A percentile compares a stretch with the other conserved stretches of the same genome.
These are phyloP conservation scores for Trichoderma virens DNA, from an alignment of 495 filamentous ascomycete genomes.

Conservation along the genomic window DNA sequence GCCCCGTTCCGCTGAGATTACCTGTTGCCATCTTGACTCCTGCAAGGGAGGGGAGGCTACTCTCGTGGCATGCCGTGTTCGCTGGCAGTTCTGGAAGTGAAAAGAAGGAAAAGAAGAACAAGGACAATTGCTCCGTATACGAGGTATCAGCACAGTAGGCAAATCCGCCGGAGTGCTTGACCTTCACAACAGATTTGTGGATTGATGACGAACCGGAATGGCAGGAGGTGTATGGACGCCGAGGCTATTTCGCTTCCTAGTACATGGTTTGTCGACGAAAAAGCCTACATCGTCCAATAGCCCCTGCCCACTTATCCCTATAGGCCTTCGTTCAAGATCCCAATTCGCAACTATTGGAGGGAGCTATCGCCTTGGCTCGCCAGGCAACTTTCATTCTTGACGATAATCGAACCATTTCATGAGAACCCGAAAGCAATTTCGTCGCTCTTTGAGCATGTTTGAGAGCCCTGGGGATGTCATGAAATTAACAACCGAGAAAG, in stretches of 20 bases:
- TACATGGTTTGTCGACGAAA: constrained; percentile 55
- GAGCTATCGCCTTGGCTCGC: constrained; percentile 53
- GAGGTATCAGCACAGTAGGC: no score
- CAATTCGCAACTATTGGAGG: constrained; percentile 37
- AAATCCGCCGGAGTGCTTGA: no score
- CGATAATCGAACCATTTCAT: constrained; percentile 62
- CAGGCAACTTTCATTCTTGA: constrained; percentile 58
- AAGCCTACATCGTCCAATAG: constrained; percentile 47
- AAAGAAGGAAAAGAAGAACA: no score
- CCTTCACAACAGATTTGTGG: no score
- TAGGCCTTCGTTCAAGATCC: constrained; percentile 51
- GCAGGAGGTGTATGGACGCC: no score
- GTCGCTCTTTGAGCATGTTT: constrained; percentile 94
- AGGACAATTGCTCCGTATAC: no score
- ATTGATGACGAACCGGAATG: no score
- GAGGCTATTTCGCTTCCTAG: no score
- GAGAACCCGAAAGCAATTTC: constrained; percentile 79
- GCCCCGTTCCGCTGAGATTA: not conserved
- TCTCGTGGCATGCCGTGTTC: no score
- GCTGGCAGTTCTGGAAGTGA: no score
- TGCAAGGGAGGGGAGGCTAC: no score
- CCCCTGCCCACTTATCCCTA: constrained; percentile 41
- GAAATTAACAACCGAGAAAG: constrained; percentile 46
- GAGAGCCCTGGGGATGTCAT: constrained; percentile 84
- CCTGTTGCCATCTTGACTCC: no score